Conservation (phyloP, 768 basidiomycete genomes). For the Rhodotorula graminis region DNA sequence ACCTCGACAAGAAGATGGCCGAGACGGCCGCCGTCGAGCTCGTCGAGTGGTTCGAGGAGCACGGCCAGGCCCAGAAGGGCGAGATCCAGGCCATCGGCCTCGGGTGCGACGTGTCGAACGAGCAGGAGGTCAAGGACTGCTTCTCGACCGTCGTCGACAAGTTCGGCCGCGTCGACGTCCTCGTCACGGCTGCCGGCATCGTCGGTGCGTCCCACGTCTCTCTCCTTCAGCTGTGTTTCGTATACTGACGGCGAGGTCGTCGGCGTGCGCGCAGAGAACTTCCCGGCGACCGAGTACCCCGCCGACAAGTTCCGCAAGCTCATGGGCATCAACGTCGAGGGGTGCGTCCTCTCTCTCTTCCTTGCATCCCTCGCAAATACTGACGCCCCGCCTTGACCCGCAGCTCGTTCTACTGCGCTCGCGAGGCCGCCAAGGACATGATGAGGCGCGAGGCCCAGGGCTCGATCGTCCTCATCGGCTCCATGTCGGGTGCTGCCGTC, state of each 20-base stretch:
- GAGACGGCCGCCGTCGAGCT: slow-evolving; percentile 67
- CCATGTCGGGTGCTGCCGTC: slow-evolving; percentile 80
- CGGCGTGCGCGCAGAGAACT: slow-evolving; percentile 32
- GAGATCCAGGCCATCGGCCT: slow-evolving; percentile 67
- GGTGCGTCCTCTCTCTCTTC: slow-evolving; percentile 48
- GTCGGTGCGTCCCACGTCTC: slow-evolving; percentile 35
- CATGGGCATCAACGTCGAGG: slow-evolving; percentile 86
- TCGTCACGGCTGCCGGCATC: slow-evolving; percentile 76
- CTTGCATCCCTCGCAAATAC: not conserved
- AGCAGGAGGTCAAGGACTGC: slow-evolving; percentile 68
- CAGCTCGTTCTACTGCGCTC: slow-evolving; percentile 80
- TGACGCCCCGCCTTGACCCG: not conserved
- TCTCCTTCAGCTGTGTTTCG: slow-evolving; percentile 26
- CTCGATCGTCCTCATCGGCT: slow-evolving; percentile 72
- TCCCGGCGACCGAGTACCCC: slow-evolving; percentile 57
- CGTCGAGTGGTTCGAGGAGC: slow-evolving; percentile 52
- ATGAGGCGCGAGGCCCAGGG: slow-evolving; percentile 55
- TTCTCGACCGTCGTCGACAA: slow-evolving; percentile 62
- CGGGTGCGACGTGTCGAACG: slow-evolving; percentile 82
- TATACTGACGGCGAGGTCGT: slow-evolving; percentile 20
- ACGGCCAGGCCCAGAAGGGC: slow-evolving; percentile 56
- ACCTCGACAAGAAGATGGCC: slow-evolving; percentile 69
- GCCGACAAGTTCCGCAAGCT: slow-evolving; percentile 74
- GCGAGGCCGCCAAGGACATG: slow-evolving; percentile 90
- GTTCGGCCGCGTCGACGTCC: slow-evolving; percentile 69